Conservation (phyloP, 2,329 filamentous ascomycete genomes). For the Xylariaceae sp. region DNA sequence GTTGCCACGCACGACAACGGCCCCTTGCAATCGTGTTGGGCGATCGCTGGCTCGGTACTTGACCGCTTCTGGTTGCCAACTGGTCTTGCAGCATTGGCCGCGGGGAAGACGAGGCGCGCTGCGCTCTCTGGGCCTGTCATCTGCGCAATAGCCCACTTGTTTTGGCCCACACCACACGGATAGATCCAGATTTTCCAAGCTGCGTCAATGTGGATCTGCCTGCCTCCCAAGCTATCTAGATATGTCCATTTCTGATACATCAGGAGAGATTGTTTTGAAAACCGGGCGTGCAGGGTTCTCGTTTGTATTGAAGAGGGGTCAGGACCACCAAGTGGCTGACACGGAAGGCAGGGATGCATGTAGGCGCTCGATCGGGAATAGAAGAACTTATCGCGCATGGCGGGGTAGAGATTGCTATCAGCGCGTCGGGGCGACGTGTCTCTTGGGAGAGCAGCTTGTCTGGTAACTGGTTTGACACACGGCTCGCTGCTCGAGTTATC, state of each 20-base stretch:
- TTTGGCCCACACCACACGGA: constrained; percentile 20
- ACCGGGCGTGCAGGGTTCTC: no score
- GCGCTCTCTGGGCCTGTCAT: constrained; percentile 15
- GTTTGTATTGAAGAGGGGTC: constrained; percentile 12
- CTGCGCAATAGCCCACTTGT: constrained; percentile 1
- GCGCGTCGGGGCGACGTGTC: constrained; percentile 9
- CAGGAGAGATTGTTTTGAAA: constrained; percentile 10
- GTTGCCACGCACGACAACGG: constrained; percentile 6
- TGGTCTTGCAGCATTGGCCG: constrained; percentile 20
- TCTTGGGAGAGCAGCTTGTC: constrained; percentile 1
- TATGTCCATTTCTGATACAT: no score
- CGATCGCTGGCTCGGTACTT: constrained; percentile 10
- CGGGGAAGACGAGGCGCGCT: neutral
- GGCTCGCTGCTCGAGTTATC: constrained; percentile 1
- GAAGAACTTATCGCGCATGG: constrained; percentile 9
- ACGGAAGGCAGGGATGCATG: constrained; percentile 14
- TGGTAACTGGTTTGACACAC: constrained; percentile 2
- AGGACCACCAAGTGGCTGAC: constrained; percentile 10
- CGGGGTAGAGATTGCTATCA: constrained; percentile 1
- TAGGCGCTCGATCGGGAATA: no score
- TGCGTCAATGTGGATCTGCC: constrained; percentile 13
- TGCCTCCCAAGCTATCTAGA: no score
- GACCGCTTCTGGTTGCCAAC: constrained; percentile 19
- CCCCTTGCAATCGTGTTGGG: constrained; percentile 11
- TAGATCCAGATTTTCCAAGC: constrained; percentile 14